Percentiles rank a stretch among this genome's conserved stretches.
Conservation (phyloP, 83 land plant genomes). For the Picea abies region DNA sequence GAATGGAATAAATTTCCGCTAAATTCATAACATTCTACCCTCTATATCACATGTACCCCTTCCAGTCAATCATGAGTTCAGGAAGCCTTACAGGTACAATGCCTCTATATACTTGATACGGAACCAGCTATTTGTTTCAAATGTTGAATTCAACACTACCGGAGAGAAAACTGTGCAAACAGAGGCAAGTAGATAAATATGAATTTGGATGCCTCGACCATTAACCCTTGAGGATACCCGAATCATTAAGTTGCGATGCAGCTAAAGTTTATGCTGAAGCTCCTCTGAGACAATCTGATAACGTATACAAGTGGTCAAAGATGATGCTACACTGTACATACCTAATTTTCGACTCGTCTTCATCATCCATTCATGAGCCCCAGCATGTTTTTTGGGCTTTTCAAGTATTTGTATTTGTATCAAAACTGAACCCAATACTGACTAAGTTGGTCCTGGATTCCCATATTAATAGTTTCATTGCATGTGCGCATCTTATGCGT, state of each 20-base stretch:
- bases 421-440: neutral
- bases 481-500: neutral
- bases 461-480: neutral
- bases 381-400: neutral
- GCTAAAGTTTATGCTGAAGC: neutral
- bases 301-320: neutral
- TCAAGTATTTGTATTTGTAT: neutral
- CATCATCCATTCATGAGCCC: neutral
- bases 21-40: too few species aligned
- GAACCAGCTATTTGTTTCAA: neutral
- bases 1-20: too few species aligned
- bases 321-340: conserved; percentile 1
- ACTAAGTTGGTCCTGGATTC: conserved; percentile 1
- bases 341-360: neutral
- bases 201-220: neutral
- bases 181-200: neutral
- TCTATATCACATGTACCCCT: too few species aligned
- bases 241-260: conserved; percentile 2
- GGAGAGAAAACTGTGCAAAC: neutral
- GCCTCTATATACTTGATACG: too few species aligned
- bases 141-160: neutral
- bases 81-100: too few species aligned
- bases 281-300: neutral
- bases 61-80: too few species aligned
- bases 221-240: neutral